Evolutionary conservation across 2,329 filamentous ascomycete species (phyloP).

Genomic region (Decorospora gaudefroyi): DNA sequence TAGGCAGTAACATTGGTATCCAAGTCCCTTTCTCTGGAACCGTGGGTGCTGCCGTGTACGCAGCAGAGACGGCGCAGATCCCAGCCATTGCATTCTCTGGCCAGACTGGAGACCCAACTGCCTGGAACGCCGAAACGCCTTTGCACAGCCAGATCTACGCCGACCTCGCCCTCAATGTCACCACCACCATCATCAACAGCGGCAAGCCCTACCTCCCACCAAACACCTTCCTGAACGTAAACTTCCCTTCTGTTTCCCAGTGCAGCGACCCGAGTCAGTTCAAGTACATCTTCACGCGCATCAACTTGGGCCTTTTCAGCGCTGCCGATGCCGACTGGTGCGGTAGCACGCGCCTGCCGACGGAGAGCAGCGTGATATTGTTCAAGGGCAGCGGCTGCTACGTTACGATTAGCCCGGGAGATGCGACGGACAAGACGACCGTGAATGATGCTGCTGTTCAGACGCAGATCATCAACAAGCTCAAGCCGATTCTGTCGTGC

Average conservation of each 20-base stretch:
- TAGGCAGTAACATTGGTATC: conserved; percentile 63
- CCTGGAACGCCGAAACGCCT: conserved; percentile 59
- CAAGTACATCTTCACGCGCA: conserved; percentile 66
- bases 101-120: conserved; percentile 54
- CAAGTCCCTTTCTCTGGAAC: conserved; percentile 66
- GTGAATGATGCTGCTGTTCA: conserved; percentile 51
- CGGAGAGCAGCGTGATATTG: conserved; percentile 59
- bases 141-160: conserved; percentile 65
- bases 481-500: conserved; percentile 36
- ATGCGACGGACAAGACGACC: conserved; percentile 64
- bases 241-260: conserved; percentile 61
- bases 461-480: conserved; percentile 32
- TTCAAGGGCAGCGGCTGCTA: conserved; percentile 58
- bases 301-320: conserved; percentile 53
- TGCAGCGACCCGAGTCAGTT: conserved; percentile 62
- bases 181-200: conserved; percentile 58
- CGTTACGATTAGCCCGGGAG: conserved; percentile 66
- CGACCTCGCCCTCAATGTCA: conserved; percentile 63
- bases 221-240: conserved; percentile 69
- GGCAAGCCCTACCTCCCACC: conserved; percentile 67
- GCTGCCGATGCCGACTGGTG: conserved; percentile 62
- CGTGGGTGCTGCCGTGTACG: conserved; percentile 66
- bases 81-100: conserved; percentile 73
- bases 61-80: conserved; percentile 58
- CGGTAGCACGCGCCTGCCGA: conserved; percentile 60